phyloP scores from a whole-genome alignment of 768 basidiomycete genomes.

The Termitomyces sp. region DNA sequence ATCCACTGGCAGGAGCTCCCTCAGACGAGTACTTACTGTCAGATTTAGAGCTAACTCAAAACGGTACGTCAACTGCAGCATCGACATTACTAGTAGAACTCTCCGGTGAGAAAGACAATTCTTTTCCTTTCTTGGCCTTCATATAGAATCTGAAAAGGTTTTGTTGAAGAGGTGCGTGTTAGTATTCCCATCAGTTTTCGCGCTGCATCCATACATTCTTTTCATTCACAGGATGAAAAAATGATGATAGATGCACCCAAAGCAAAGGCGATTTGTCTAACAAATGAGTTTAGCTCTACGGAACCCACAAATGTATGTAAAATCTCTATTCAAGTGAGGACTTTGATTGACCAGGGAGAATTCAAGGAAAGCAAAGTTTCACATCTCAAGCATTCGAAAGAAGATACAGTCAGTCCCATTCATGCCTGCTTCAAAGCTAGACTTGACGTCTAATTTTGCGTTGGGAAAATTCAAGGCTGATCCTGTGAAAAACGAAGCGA shows the following conservation, averaged over 20 bases:
- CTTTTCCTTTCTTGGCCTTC: background rate
- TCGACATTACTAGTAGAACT: background rate
- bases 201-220: background rate
- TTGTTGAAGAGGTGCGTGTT: background rate
- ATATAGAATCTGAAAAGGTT: background rate
- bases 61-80: background rate
- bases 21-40: background rate
- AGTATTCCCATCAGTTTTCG: background rate
- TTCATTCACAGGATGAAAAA: background rate
- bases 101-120: background rate
- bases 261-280: background rate
- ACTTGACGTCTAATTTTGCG: background rate
- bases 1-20: background rate
- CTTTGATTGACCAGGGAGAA: background rate
- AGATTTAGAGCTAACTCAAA: background rate
- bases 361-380: background rate
- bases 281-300: background rate
- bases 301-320: background rate
- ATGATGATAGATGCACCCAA: background rate
- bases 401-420: background rate
- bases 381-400: background rate
- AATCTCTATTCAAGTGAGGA: background rate
- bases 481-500: background rate
- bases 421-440: background rate
- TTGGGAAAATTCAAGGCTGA: background rate